These are phyloP conservation scores for Aspergillus sparsus DNA, from an alignment of 495 filamentous ascomycete genomes.

Conservation along the genomic window DNA sequence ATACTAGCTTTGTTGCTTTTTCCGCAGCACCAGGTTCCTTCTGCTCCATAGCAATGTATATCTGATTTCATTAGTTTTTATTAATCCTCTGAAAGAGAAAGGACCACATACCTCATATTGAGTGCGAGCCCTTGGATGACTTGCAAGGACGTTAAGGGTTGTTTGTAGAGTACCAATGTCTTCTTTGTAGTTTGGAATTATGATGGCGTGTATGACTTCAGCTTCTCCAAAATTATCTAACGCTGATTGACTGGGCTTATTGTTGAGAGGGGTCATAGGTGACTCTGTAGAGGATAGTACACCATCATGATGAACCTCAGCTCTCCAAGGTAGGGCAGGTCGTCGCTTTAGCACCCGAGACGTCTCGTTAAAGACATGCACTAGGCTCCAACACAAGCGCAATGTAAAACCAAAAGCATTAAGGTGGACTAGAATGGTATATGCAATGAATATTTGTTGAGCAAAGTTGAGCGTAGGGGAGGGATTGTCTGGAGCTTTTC, in stretches of 20 bases:
- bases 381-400: constrained; percentile 35
- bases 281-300: not conserved
- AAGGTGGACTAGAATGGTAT: constrained; percentile 33
- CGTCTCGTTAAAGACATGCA: constrained; percentile 26
- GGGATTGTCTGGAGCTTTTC: constrained; percentile 14
- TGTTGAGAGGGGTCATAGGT: not conserved
- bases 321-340: not conserved
- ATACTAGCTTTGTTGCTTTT: constrained; percentile 56
- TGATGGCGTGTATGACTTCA: constrained; percentile 60
- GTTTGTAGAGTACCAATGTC: constrained; percentile 64
- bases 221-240: constrained; percentile 17
- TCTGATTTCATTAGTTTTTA: constrained; percentile 36
- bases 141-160: constrained; percentile 64
- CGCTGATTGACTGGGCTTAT: not conserved
- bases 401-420: constrained; percentile 35
- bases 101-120: constrained; percentile 62
- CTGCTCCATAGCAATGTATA: constrained; percentile 72
- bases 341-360: constrained; percentile 31
- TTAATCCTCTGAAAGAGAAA: not conserved
- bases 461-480: constrained; percentile 27
- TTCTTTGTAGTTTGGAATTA: constrained; percentile 71
- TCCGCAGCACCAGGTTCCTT: constrained; percentile 54
- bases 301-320: not conserved
- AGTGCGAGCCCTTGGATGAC: constrained; percentile 60
- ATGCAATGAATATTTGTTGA: constrained; percentile 36